phyloP scores from a whole-genome alignment of 352 stramenopile species.

The Globisporangium paroecandrum region DNA sequence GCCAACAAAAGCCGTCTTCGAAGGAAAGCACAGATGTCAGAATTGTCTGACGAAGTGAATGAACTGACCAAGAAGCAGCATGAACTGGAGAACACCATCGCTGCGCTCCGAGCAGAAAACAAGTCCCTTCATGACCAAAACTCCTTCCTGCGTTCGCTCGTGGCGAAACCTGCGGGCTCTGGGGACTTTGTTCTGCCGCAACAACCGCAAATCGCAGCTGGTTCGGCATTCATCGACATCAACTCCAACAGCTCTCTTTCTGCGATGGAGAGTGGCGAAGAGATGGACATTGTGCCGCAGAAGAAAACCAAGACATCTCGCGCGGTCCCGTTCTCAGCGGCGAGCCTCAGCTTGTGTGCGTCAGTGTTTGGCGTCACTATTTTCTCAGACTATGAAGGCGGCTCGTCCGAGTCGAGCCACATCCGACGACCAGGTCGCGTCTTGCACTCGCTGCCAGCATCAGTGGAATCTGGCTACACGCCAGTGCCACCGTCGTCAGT shows the following conservation, averaged over 20 bases:
- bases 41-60: conserved; percentile 55
- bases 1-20: conserved; percentile 77
- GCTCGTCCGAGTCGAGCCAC: conserved; percentile 27
- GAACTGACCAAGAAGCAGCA: conserved; percentile 67
- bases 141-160: conserved; percentile 69
- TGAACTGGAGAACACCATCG: conserved; percentile 64
- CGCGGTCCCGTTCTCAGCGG: conserved; percentile 46
- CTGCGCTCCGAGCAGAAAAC: conserved; percentile 68
- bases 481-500: conserved; percentile 29
- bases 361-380: conserved; percentile 80
- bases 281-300: conserved; percentile 21
- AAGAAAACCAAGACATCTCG: conserved; percentile 37
- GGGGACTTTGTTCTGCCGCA: conserved; percentile 21
- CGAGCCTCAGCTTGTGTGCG: conserved; percentile 61
- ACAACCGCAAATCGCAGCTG: conserved; percentile 26
- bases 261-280: conserved; percentile 28
- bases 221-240: conserved; percentile 4
- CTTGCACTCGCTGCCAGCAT: conserved; percentile 50
- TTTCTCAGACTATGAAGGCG: conserved; percentile 53
- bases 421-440: conserved; percentile 57
- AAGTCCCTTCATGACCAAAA: conserved; percentile 80
- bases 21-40: conserved; percentile 65
- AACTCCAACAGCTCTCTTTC: conserved; percentile 14
- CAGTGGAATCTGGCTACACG: conserved; percentile 26
- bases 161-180: conserved; percentile 26